Base-by-base conservation (phyloP, 371 early-diverging fungal species). In the Nematocida ironsii region DNA sequence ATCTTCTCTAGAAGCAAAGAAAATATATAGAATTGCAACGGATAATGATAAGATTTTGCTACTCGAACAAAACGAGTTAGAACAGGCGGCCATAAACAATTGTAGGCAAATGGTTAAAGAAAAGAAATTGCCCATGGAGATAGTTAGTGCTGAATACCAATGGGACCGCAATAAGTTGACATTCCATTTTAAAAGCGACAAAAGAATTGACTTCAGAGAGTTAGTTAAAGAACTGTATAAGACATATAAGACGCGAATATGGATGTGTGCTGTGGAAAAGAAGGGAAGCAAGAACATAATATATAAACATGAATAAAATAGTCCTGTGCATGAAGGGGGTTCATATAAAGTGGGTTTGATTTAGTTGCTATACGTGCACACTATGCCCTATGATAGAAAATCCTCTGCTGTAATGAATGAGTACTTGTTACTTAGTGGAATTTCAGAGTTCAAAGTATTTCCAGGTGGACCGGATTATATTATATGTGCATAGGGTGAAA, bases 211-310 rank as follows among this genome's bases (percentile, higher is more conserved):
- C 87, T 98, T 98, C 87, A 90, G 96, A 67, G 97, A 97, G 83
- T 90, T 97, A 45, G 97, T 97, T 71, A 91, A 94, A 52, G 96
- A 97, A 64, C 89, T 97, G 61, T 98, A 96, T 89, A 95, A 95
- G 87, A 91, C 93, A 52, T 97, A 95, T 89, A 96, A 97, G 89
- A 95, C 95, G 5, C 91, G 98, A 62, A 96, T 98, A 82, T 98
- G 98, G 98, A 94, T 96, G 94, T 88, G 87, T 70, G 73, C 84
- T 23, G 73, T 86, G 25, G 86, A 84, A 56, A 86, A 86, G 72
- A 84, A 70, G 55, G 58, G 42, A 39, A 20, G 23, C 7, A 67
- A 56, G 40, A 45, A 52, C 20, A 20, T 76, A 39, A 27, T 70
- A 18, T 50, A 48, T 48, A 73, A 62, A 33, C 58, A 73, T 18